Conservation (phyloP, 371 early-diverging fungal species). For the Dichotomocladium elegans region DNA sequence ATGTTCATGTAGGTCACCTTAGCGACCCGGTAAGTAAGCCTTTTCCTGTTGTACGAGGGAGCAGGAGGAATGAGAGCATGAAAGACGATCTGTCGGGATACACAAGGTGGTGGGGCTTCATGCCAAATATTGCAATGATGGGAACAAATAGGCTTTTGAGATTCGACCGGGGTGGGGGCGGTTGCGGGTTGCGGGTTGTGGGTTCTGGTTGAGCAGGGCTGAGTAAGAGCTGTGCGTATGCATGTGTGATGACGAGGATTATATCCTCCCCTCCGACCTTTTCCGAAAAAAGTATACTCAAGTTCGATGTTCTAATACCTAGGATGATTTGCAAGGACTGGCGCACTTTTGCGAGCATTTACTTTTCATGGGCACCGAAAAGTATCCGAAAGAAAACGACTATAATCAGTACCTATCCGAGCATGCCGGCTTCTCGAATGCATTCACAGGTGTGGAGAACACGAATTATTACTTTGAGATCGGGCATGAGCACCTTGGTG, state of each 20-base stretch:
- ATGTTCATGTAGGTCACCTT: conserved; percentile 91
- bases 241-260: too few species aligned
- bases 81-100: neutral
- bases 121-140: conserved; percentile 1
- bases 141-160: too few species aligned
- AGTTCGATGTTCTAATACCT: too few species aligned
- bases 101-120: neutral
- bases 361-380: conserved; percentile 84
- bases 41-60: conserved; percentile 3
- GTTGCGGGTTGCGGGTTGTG: too few species aligned
- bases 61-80: neutral
- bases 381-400: conserved; percentile 95
- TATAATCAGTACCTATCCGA: conserved; percentile 83
- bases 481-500: conserved; percentile 78
- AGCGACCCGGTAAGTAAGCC: conserved; percentile 65
- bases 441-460: conserved; percentile 85
- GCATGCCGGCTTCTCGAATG: conserved; percentile 94
- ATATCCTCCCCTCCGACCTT: too few species aligned
- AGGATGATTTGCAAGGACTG: conserved; percentile 79
- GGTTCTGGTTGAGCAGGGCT: too few species aligned
- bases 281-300: too few species aligned
- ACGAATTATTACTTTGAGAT: conserved; percentile 97
- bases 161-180: too few species aligned
- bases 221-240: too few species aligned
- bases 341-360: conserved; percentile 99